phyloP scores from a whole-genome alignment of 257 asterid genomes.

The Asclepias syriaca region DNA sequence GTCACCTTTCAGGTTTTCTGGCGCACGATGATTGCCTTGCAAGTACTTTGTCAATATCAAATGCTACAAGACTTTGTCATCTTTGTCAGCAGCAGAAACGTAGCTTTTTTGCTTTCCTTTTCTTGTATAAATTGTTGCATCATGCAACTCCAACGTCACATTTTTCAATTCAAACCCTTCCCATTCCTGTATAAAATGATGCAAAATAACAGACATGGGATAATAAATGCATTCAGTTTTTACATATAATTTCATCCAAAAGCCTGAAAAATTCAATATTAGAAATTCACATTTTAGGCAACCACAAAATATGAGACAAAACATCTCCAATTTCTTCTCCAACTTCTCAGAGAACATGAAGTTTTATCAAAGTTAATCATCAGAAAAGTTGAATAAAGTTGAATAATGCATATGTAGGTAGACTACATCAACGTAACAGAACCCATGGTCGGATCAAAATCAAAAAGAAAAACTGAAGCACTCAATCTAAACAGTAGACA shows the following conservation, averaged over 20 bases:
- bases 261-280: background rate
- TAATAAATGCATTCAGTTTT: background rate
- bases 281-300: background rate
- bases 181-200: constrained; percentile 22
- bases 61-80: constrained; percentile 20
- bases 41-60: constrained; percentile 21
- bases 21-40: background rate
- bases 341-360: background rate
- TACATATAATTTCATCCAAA: background rate
- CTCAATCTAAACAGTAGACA: too few species aligned
- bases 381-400: too few species aligned
- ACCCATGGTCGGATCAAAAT: too few species aligned
- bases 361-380: too few species aligned
- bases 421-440: too few species aligned
- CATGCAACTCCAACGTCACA: constrained; percentile 21
- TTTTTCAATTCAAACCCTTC: constrained; percentile 22
- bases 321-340: background rate
- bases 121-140: constrained; percentile 15
- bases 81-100: constrained; percentile 2
- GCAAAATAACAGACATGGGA: background rate
- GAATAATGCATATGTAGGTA: too few species aligned
- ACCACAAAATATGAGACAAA: background rate
- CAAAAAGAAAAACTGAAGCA: too few species aligned
- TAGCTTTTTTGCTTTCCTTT: background rate
- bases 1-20: constrained; percentile 1